These are phyloP conservation scores for Talaromyces trachyspermus DNA, from an alignment of 495 filamentous ascomycete genomes.

Conservation along the genomic window DNA sequence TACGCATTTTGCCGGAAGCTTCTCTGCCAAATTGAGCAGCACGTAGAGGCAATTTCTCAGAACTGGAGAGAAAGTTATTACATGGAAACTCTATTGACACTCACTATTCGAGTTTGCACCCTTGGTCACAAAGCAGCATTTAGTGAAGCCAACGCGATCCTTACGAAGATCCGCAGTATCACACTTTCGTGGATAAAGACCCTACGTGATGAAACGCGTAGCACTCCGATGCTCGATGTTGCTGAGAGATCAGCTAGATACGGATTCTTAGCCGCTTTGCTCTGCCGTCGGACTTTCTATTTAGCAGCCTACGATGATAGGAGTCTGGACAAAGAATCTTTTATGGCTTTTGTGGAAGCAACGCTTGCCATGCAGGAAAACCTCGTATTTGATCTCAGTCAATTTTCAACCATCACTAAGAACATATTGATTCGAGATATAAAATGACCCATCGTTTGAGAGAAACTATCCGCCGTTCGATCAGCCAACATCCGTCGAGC, in stretches of 20 bases:
- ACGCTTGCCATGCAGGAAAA: constrained; percentile 31
- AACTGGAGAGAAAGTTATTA: constrained; percentile 44
- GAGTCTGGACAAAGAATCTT: constrained; percentile 14
- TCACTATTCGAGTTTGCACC: constrained; percentile 30
- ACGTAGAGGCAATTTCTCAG: constrained; percentile 24
- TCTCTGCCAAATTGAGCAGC: constrained; percentile 20
- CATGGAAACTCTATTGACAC: constrained; percentile 29
- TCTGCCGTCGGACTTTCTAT: constrained; percentile 32
- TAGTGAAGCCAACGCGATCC: constrained; percentile 3
- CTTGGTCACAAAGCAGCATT: constrained; percentile 11
- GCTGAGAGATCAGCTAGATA: constrained; percentile 21
- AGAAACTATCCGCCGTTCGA: constrained; percentile 15
- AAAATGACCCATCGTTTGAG: constrained; percentile 35
- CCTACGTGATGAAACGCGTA: constrained; percentile 37
- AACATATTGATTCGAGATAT: constrained; percentile 40
- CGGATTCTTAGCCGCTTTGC: constrained; percentile 22
- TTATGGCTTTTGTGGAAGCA: constrained; percentile 30
- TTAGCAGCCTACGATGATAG: constrained; percentile 9
- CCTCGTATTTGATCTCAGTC: constrained; percentile 12
- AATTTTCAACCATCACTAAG: constrained; percentile 8
- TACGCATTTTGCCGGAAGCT: constrained; percentile 16
- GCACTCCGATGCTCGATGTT: constrained; percentile 28
- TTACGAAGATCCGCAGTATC: constrained; percentile 18
- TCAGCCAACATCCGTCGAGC: constrained; percentile 15
- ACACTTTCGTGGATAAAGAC: constrained; percentile 34